Conservation (phyloP, 2,329 filamentous ascomycete genomes). For the Talaromyces rugulosus region DNA sequence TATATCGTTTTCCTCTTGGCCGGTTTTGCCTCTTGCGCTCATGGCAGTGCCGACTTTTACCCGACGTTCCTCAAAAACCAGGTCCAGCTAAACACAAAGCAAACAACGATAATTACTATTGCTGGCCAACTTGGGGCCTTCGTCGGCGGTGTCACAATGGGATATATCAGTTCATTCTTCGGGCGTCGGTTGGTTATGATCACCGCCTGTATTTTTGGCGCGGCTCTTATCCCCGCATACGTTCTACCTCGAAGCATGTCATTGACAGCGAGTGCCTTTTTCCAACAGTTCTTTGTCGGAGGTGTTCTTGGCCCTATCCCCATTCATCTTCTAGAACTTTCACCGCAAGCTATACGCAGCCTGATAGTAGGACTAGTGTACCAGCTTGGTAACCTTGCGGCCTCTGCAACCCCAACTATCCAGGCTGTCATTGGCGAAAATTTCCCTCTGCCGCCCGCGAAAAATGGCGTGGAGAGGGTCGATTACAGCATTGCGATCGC, state of each 20-base stretch:
- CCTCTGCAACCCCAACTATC: slow-evolving; percentile 41
- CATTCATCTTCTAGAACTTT: slow-evolving; percentile 34
- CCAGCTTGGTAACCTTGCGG: slow-evolving; percentile 37
- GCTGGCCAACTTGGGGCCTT: slow-evolving; percentile 32
- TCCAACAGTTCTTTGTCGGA: slow-evolving; percentile 35
- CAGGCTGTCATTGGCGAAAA: slow-evolving; percentile 39
- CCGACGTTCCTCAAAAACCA: slow-evolving; percentile 38
- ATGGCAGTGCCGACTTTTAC: slow-evolving; percentile 38
- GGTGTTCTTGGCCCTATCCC: slow-evolving; percentile 38
- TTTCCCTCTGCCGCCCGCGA: slow-evolving; percentile 32
- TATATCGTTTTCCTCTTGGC: slow-evolving; percentile 35
- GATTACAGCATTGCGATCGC: slow-evolving; percentile 40
- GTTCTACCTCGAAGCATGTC: slow-evolving; percentile 25
- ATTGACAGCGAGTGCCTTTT: slow-evolving; percentile 32
- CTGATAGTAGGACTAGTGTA: slow-evolving; percentile 34
- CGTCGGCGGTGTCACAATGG: slow-evolving; percentile 29
- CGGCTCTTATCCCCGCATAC: slow-evolving; percentile 32
- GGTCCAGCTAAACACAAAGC: slow-evolving; percentile 22
- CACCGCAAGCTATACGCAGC: slow-evolving; percentile 29
- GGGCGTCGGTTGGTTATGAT: slow-evolving; percentile 35
- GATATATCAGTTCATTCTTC: slow-evolving; percentile 32
- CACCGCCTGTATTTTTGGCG: slow-evolving; percentile 27
- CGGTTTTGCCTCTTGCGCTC: slow-evolving; percentile 32
- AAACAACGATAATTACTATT: slow-evolving; percentile 32
- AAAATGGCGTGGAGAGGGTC: slow-evolving; percentile 30